Conservation (phyloP, 805 yeast species). For the Metschnikowia peoriensis region DNA sequence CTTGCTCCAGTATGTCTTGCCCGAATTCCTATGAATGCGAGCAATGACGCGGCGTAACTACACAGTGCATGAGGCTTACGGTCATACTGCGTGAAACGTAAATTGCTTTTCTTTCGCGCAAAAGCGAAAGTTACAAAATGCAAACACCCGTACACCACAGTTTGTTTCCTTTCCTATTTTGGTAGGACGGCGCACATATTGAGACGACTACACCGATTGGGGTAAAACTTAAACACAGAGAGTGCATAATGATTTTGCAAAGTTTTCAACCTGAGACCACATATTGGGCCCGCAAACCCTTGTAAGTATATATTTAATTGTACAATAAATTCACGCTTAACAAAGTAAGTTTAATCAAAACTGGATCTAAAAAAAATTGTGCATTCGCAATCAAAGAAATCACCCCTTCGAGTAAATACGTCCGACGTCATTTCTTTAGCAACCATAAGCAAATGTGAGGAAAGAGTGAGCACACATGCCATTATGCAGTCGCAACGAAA, state of each 20-base stretch:
- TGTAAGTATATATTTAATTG: no score
- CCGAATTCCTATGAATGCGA: background rate
- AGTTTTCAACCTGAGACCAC: background rate
- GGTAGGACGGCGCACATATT: constrained; percentile 13
- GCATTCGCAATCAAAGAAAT: background rate
- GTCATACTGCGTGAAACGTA: background rate
- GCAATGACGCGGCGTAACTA: constrained; percentile 4
- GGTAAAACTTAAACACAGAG: constrained; percentile 7
- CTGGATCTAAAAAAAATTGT: background rate
- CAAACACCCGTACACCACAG: constrained; percentile 3
- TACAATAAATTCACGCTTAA: no score
- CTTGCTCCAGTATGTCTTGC: background rate
- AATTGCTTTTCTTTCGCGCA: constrained; percentile 9
- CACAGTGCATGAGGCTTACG: constrained; percentile 1
- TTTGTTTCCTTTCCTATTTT: constrained; percentile 9
- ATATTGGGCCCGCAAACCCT: background rate
- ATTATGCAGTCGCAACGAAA: constrained; percentile 10
- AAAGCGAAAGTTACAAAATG: background rate
- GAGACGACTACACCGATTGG: constrained; percentile 7
- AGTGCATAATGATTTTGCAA: constrained; percentile 13
- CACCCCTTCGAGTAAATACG: background rate
- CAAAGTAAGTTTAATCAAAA: no score
- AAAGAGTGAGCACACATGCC: constrained; percentile 10
- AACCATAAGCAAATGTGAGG: constrained; percentile 12
- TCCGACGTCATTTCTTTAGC: constrained; percentile 8